Conservation (phyloP, 192 early-diverging fungal genomes). For the Ambispora gerdemannii region DNA sequence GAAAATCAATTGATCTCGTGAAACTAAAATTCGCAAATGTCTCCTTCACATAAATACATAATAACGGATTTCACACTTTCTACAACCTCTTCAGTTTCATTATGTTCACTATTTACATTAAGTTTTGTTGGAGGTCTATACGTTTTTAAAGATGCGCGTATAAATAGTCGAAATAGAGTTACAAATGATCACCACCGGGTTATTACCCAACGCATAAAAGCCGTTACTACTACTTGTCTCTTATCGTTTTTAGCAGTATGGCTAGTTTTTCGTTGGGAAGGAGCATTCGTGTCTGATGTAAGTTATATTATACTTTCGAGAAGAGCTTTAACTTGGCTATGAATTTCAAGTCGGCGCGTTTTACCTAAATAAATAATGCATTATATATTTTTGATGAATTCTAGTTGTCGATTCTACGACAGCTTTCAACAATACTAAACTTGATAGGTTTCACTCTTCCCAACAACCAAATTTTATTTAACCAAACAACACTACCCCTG, state of each 20-base stretch:
- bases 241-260: conserved; percentile 17
- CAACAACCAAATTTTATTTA: conserved; percentile 2
- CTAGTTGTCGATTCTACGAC: conserved; percentile 8
- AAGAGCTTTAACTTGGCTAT: conserved; percentile 1
- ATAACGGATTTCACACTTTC: too few species aligned
- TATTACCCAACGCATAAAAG: conserved; percentile 14
- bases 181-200: conserved; percentile 26
- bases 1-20: too few species aligned
- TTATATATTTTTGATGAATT: background rate
- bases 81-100: too few species aligned
- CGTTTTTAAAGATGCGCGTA: conserved; percentile 10
- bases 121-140: conserved; percentile 23
- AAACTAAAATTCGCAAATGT: too few species aligned
- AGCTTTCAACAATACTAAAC: conserved; percentile 18
- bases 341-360: background rate
- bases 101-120: conserved; percentile 19
- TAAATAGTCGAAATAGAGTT: conserved; percentile 6
- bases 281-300: background rate
- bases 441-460: conserved; percentile 41
- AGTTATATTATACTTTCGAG: background rate
- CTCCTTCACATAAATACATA: too few species aligned
- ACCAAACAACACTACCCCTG: conserved; percentile 34
- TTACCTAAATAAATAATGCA: background rate
- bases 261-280: background rate
- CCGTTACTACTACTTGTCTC: background rate